Percentiles rank a stretch among this genome's conserved stretches.
These are phyloP conservation scores for Scytalidium sp. DNA, from an alignment of 2,329 filamentous ascomycete species.

Conservation along the genomic window DNA sequence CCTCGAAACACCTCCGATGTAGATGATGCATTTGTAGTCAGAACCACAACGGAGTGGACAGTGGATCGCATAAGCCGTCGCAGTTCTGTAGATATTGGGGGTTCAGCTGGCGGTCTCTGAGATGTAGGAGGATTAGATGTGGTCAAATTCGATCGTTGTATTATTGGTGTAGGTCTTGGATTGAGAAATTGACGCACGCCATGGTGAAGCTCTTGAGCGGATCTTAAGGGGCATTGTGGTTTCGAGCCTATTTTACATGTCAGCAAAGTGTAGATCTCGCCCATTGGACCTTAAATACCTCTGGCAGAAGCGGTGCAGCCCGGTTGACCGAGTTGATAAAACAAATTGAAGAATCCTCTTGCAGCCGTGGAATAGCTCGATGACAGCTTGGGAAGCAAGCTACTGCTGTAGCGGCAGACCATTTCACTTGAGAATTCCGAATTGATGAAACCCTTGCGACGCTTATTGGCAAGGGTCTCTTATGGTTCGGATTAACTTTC, in stretches of 20 bases:
- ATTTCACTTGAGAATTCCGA: constrained; percentile 8
- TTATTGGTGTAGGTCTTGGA: neutral
- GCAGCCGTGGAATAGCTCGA: constrained; percentile 8
- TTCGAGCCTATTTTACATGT: neutral
- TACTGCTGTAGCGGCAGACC: constrained; percentile 13
- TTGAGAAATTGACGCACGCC: neutral
- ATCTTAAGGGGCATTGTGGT: neutral
- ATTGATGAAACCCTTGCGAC: neutral
- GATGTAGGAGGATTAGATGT: neutral
- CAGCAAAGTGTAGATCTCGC: neutral
- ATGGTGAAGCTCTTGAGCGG: neutral
- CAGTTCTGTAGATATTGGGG: constrained; percentile 13
- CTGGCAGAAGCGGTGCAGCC: constrained; percentile 1
- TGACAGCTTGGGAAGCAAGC: constrained; percentile 7
- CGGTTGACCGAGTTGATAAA: constrained; percentile 15
- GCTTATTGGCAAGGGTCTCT: neutral
- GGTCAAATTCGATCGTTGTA: neutral
- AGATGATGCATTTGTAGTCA: constrained; percentile 10
- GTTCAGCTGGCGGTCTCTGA: constrained; percentile 2
- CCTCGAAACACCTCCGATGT: constrained; percentile 11
- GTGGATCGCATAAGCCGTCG: constrained; percentile 25
- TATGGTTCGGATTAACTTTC: neutral
- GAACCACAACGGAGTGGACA: constrained; percentile 24
- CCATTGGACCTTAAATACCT: neutral
- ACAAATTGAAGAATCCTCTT: constrained; percentile 18